Conservation (phyloP, 139 green algal species). For the Coelastrella sp. region DNA sequence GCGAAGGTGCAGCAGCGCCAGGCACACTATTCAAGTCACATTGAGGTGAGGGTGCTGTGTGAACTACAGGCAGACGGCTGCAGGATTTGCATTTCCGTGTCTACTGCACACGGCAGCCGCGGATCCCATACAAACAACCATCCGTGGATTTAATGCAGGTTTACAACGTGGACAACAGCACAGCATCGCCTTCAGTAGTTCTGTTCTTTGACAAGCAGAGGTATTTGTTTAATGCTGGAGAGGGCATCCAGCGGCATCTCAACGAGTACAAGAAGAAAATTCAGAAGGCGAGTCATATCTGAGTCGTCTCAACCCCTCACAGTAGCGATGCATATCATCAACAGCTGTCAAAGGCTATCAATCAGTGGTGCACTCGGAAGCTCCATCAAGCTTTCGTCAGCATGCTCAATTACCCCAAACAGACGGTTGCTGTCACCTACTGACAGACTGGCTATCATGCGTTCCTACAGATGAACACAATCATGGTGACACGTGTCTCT, state of each 20-base stretch:
- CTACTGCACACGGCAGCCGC: no score
- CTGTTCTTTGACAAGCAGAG: conserved; percentile 93
- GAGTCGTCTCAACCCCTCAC: background rate
- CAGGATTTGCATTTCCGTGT: no score
- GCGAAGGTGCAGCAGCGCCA: background rate
- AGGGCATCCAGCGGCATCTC: conserved; percentile 93
- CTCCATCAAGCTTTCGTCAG: background rate
- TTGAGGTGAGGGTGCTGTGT: conserved; percentile 45
- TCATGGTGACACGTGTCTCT: conserved; percentile 69
- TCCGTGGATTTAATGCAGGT: conserved; percentile 44
- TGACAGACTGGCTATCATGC: background rate
- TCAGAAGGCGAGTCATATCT: conserved; percentile 63
- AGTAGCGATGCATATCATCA: no score
- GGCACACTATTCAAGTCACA: conserved; percentile 58
- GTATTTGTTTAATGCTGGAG: conserved; percentile 96
- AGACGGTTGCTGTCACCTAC: background rate
- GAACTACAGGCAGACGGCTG: background rate
- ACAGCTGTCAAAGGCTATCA: no score
- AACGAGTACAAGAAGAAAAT: conserved; percentile 89
- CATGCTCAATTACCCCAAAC: background rate
- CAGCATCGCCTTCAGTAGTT: conserved; percentile 78
- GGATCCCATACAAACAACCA: background rate
- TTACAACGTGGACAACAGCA: conserved; percentile 51
- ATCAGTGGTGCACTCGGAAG: background rate
- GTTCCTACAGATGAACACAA: conserved; percentile 1